phyloP scores from a whole-genome alignment of 2,329 filamentous ascomycete species.

The Lecanicillium sp. region DNA sequence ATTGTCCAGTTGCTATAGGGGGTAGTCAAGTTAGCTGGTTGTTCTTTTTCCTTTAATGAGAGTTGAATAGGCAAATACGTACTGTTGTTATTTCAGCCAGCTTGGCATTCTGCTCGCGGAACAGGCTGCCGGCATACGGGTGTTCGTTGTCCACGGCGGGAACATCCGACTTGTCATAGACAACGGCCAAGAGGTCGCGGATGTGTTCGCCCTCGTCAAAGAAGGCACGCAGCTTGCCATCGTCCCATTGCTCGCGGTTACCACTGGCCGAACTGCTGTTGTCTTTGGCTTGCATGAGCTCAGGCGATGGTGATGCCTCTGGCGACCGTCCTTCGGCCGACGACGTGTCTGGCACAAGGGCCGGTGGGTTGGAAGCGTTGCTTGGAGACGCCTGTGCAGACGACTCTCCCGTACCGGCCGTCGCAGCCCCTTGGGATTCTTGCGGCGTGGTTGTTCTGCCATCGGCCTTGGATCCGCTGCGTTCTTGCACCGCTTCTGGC shows the following conservation, averaged over 20 bases:
- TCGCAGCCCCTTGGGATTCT: conserved; percentile 7
- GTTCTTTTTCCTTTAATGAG: background rate
- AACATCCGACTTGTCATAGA: conserved; percentile 85
- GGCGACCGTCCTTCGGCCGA: conserved; percentile 61
- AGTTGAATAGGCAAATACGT: no score
- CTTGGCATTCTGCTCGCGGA: conserved; percentile 79
- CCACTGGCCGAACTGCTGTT: conserved; percentile 25
- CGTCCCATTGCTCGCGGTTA: conserved; percentile 61
- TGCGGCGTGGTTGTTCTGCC: conserved; percentile 22
- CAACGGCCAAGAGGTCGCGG: conserved; percentile 79
- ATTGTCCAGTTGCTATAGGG: conserved; percentile 67
- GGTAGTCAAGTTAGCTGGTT: background rate
- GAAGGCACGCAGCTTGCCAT: conserved; percentile 77
- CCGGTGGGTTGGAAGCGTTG: conserved; percentile 48
- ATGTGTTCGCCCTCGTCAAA: conserved; percentile 87
- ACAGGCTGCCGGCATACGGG: conserved; percentile 72
- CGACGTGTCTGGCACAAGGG: conserved; percentile 62
- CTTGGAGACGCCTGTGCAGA: conserved; percentile 45
- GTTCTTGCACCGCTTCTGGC: conserved; percentile 18
- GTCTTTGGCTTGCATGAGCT: conserved; percentile 42
- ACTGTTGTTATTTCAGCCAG: conserved; percentile 78
- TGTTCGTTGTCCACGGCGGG: conserved; percentile 75
- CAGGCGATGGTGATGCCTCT: conserved; percentile 57
- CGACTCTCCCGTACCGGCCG: conserved; percentile 30
- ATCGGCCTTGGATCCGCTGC: no score